A percentile compares a stretch with the other conserved stretches of the same genome.
Conservation (phyloP, 345 rosid genomes). For the Lumnitzera littorea region DNA sequence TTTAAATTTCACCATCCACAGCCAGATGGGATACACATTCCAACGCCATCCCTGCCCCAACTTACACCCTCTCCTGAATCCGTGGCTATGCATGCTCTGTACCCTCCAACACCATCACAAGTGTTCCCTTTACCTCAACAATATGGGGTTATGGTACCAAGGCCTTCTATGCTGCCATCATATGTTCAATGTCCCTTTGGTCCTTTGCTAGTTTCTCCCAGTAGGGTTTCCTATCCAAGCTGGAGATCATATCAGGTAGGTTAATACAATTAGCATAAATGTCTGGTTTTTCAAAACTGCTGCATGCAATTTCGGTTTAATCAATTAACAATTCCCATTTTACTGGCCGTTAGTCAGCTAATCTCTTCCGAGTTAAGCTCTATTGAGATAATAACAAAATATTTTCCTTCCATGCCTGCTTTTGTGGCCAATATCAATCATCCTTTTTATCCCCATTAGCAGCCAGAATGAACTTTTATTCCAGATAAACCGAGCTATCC, state of each 20-base stretch:
- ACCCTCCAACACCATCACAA: conserved; percentile 52
- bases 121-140: conserved; percentile 59
- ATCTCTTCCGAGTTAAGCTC: conserved; percentile 61
- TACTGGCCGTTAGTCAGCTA: conserved; percentile 50
- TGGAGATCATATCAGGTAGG: conserved; percentile 79
- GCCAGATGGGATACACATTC: conserved; percentile 42
- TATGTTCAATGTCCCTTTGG: conserved; percentile 69
- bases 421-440: conserved; percentile 52
- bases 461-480: conserved; percentile 49
- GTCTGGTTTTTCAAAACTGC: too few relatives aligned
- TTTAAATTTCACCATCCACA: conserved; percentile 91
- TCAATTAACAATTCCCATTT: too few relatives aligned
- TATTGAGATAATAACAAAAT: conserved; percentile 43
- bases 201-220: conserved; percentile 59
- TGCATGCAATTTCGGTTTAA: too few relatives aligned
- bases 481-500: conserved; percentile 89
- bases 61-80: conserved; percentile 37
- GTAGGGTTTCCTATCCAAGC: conserved; percentile 61
- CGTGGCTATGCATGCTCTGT: conserved; percentile 31
- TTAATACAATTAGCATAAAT: conserved; percentile 7
- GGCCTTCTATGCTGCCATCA: conserved; percentile 67
- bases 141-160: conserved; percentile 60
- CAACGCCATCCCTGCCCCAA: conserved; percentile 43
- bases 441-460: conserved; percentile 42
- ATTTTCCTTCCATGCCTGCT: conserved; percentile 59